Conservation (phyloP, 306 rosid species). For the Cucurbita argyrosperma region DNA sequence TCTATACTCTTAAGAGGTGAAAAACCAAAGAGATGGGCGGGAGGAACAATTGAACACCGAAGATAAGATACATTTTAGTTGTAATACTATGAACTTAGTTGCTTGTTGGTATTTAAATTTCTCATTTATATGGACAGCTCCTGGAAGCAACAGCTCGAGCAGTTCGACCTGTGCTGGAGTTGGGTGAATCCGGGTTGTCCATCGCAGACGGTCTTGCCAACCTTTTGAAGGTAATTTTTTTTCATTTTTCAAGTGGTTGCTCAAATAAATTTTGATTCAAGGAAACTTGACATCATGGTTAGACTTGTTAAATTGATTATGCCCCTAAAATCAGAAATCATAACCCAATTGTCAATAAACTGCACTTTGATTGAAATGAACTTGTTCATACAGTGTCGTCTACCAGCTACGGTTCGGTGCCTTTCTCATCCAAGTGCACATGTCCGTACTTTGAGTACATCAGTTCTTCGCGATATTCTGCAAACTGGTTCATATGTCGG, state of each 20-base stretch:
- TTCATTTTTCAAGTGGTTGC: background rate
- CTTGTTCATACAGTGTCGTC: slow-evolving; percentile 61
- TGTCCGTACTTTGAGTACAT: slow-evolving; percentile 69
- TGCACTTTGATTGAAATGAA: background rate
- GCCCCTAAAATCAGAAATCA: background rate
- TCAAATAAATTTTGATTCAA: background rate
- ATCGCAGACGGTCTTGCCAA: slow-evolving; percentile 89
- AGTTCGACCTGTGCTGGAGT: slow-evolving; percentile 63
- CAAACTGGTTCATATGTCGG: slow-evolving; percentile 41
- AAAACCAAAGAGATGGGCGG: background rate
- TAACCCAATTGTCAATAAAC: background rate
- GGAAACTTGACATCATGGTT: background rate
- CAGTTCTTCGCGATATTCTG: slow-evolving; percentile 82
- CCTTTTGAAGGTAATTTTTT: slow-evolving; percentile 18
- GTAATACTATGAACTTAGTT: background rate
- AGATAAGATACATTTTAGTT: background rate
- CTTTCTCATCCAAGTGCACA: slow-evolving; percentile 91
- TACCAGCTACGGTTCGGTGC: slow-evolving; percentile 68
- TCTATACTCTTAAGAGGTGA: background rate
- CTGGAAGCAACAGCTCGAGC: slow-evolving; percentile 95
- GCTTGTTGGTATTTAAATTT: background rate
- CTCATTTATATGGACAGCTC: slow-evolving; percentile 27
- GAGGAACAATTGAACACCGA: background rate
- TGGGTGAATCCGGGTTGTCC: slow-evolving; percentile 83
- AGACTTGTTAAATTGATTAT: background rate